These are phyloP conservation scores for Phytopythium aichiense DNA, from an alignment of 352 stramenopile species.

Conservation along the genomic window DNA sequence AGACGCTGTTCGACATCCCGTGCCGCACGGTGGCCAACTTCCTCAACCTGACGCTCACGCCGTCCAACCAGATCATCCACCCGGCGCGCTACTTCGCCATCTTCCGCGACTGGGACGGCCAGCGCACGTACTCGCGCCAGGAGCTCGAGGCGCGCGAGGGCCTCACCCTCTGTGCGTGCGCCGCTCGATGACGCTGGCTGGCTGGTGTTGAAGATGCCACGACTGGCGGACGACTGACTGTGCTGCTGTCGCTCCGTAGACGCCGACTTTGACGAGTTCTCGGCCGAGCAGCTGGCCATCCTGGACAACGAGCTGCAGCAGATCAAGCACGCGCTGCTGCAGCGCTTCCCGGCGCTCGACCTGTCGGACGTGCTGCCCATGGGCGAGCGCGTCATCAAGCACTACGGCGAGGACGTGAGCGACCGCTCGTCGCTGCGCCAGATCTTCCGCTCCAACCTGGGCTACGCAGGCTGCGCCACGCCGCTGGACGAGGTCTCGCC, in stretches of 20 bases:
- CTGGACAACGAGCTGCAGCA: constrained; percentile 93
- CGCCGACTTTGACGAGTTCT: constrained; percentile 91
- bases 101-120: constrained; percentile 91
- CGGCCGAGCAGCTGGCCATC: constrained; percentile 89
- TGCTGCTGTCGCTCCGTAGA: constrained; percentile 28
- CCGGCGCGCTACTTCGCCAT: constrained; percentile 91
- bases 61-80: constrained; percentile 94
- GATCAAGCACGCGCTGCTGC: constrained; percentile 86
- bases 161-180: constrained; percentile 81
- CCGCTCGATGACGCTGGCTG: background rate
- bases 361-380: constrained; percentile 90
- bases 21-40: constrained; percentile 91
- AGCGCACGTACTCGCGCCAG: constrained; percentile 76
- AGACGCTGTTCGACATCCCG: constrained; percentile 90
- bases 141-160: constrained; percentile 87
- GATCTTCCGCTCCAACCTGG: constrained; percentile 90
- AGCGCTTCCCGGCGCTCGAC: constrained; percentile 89
- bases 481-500: constrained; percentile 78
- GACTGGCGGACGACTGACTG: background rate
- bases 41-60: constrained; percentile 91
- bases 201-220: too few relatives aligned
- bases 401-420: constrained; percentile 89
- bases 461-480: constrained; percentile 87
- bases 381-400: constrained; percentile 87
- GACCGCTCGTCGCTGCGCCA: constrained; percentile 85